A percentile compares a stretch with the other conserved stretches of the same genome.
Conservation (phyloP, 2,329 filamentous ascomycete species). For the Elsinoe australis region DNA sequence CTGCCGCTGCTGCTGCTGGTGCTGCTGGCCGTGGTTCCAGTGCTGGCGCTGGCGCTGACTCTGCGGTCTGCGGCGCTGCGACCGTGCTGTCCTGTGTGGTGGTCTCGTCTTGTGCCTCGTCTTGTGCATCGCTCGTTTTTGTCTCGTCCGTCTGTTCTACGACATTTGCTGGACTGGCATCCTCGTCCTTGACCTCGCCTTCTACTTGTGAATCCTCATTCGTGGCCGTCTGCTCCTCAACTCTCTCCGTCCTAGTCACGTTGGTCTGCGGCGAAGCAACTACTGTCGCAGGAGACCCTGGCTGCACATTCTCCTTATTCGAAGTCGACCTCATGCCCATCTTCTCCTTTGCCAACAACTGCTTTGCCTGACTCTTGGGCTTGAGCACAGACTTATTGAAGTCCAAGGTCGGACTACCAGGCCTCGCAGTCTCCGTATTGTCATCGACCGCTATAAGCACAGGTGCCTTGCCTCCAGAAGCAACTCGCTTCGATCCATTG, state of each 20-base stretch:
- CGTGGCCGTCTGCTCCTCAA: background rate
- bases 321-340: slow-evolving; percentile 26
- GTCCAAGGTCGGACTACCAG: slow-evolving; percentile 2
- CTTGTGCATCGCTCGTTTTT: no score
- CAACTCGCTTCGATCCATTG: slow-evolving; percentile 1
- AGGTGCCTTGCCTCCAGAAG: slow-evolving; percentile 4
- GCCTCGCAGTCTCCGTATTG: slow-evolving; percentile 2
- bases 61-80: no score
- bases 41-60: no score
- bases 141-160: no score
- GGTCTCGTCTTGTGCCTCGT: no score
- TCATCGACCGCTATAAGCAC: slow-evolving; percentile 3
- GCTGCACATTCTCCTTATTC: slow-evolving; percentile 30
- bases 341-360: slow-evolving; percentile 24
- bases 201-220: no score
- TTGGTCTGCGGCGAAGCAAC: slow-evolving; percentile 14
- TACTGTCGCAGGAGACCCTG: slow-evolving; percentile 19
- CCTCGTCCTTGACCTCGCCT: no score
- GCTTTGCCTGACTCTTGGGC: slow-evolving; percentile 23
- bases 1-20: no score
- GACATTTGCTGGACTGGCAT: no score
- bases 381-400: slow-evolving; percentile 15
- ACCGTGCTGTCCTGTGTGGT: no score
- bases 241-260: background rate
- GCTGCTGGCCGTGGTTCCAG: no score